Base-by-base conservation (phyloP, 352 stramenopile species). In the Pythium aquatile region DNA sequence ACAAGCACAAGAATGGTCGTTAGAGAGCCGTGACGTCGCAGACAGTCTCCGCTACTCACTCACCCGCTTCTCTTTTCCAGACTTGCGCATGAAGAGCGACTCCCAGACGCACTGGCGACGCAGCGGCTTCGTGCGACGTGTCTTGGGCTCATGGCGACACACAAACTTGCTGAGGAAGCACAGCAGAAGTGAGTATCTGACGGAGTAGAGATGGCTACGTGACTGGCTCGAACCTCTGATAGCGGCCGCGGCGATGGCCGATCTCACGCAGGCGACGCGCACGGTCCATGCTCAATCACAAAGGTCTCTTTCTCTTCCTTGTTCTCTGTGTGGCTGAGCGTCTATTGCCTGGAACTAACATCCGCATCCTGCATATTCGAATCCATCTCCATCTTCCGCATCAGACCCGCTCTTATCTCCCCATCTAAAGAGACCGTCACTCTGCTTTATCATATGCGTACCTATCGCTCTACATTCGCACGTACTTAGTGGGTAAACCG, bases 71-170 rank as follows among this genome's bases (percentile, higher is more conserved):
- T 93, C 85, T 28, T 58, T 52, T 3, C 67, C 61, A 5, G 82
- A 89, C 58, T 91, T 93, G 42, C 85, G 79, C 85, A 93, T 88
- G 58, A 93, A 91, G 32, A 90, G 67, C 44, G 85, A 91, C 52
- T 93, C 82, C 82, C 82, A 93, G 1, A 79, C 68, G 39, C 67
- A 26, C 7, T 42, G 35, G 24, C 68, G 76, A 0, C 42, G 61
- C 28, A 87, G 63, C 8, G 55, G 64, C 58, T 78, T 79, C 7
- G 67, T 58, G 17, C 54, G 63, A 14, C 67, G 70, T 26, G 78
- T 84, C 57, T 86, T 87, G 11, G 75, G 77, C 46, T 78, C 80
- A 74, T 82, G 54, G 24, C 80, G 76, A 13, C 29, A 46, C 16
- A 53, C 58, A 30, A 90, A 90, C 55, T 87, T 90, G 73, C 80